Base-by-base conservation (phyloP, 1,139 yeast genomes). In the Protomyces inundatus region DNA sequence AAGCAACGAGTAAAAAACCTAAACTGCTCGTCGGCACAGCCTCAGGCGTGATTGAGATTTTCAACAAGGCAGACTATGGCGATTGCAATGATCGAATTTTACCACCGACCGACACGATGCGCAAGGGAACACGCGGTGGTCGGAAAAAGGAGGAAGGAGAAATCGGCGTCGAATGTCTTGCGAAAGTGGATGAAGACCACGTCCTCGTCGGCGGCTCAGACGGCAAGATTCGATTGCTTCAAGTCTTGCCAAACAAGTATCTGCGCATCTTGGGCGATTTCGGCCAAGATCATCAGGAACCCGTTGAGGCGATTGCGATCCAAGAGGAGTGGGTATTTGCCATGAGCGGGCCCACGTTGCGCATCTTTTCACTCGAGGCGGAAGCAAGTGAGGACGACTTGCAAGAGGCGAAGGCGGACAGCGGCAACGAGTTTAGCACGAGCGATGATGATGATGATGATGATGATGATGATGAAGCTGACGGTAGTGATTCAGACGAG, bases 11-110 rank as follows among this genome's bases (percentile, higher is more conserved):
- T 45, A 46, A 54, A n/a, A 16, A 42, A 5, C 57, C 50, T 6
- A 60, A 60, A 30, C 36, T 66, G 4, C 51, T 55, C 16, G 65
- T 66, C 23, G 67, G 67, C 4, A 59, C 64, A 4, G 46, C 60
- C 4, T 46, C 59, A 6, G 67, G 67, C 32, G 62, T 60, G 12
- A 39, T 55, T 16, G 34, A 58, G 32, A 35, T 66, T 33, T 66
- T 66, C 55, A 60, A 61, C 32, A 36, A 48, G n/a, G 54, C 54
- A 37, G 58, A 54, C 54, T 53, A 35, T 32, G 64, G 64, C n/a
- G 64, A 60, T 39, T 54, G 64, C 50, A 54, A 60, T 42, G 58
- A 54, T 36, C 46, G 64, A 54, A 39, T 54, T 32, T 37, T 46
- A 39, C 58, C 58, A 10, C 58, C 58, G 14, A 33, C 57, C 14